Evolutionary conservation across 2,329 filamentous ascomycete species (phyloP), one percentile per base, ranked within the genome.

Genomic region (Fusarium chuoi): DNA sequence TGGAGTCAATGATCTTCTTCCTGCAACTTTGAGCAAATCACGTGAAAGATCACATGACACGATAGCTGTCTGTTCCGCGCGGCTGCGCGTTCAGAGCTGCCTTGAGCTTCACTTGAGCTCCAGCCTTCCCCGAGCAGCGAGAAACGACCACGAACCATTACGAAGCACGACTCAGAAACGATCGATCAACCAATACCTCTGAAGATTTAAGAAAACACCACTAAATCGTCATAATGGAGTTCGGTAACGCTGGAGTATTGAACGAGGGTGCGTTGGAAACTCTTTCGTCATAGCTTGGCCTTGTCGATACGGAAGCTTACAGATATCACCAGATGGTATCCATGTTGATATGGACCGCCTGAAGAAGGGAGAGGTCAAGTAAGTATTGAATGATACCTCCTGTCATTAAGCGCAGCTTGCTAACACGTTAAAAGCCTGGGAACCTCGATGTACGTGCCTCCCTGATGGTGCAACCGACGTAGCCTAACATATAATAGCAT

Each of bases 301-400:
- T 62, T 36, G 58, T 64, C 44, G 67, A 65, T 48, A 65, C 61
- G 60, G 75, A 70, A 75, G 74, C 78, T 79, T 61, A 78, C 69
- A 36, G 46, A 63, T 59, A 59, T 49, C 44, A 62, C 54, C 80
- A 98, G 96, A 99, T 95, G 96, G 96, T 83, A 98, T 99, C 83
- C 96, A 99, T 84, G 89, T 99, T 79, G 96, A 99, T 82, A 99
- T 99, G 96, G 94, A 98, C 81, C 93, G 96, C 81, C 87, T 99
- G 84, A 99, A 99, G 92, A 96, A 95, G 85, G 96, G 96, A 72
- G 96, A 99, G 87, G 96, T 99, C 83, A 99, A 99, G 95, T 98
- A 87, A 86, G 94, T 87, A 72, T 39, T 28, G 13, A 10, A 55
- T 39, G 26, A 10, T 18, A 10, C 6, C 10, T 24, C 15, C 30